Conservation (phyloP, 345 rosid genomes). For the Crucihimalaya himalaica region DNA sequence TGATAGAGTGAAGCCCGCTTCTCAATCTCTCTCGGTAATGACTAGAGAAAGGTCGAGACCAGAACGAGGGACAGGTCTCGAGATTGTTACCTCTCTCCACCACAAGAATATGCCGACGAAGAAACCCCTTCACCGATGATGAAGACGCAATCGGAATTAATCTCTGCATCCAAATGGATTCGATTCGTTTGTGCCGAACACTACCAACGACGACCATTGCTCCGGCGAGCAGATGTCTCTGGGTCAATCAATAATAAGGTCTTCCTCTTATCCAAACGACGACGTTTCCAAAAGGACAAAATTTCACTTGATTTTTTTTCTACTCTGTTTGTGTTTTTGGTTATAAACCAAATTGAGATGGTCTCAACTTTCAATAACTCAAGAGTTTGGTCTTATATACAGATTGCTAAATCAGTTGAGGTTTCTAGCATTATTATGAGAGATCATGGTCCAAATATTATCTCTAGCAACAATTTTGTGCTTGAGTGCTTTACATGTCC, state of each 20-base stretch:
- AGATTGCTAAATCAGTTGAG: neutral
- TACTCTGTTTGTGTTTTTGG: too few relatives aligned
- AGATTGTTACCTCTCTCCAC: conserved; percentile 18
- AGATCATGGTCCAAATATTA: too few relatives aligned
- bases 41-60: conserved; percentile 6
- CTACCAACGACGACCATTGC: too few relatives aligned
- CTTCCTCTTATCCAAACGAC: too few relatives aligned
- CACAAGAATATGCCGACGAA: conserved; percentile 7
- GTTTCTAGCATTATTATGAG: too few relatives aligned
- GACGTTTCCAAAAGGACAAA: too few relatives aligned
- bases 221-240: too few relatives aligned
- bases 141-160: neutral
- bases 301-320: neutral
- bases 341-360: too few relatives aligned
- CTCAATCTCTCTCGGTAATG: conserved; percentile 21
- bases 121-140: conserved; percentile 18
- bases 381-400: neutral
- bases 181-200: too few relatives aligned
- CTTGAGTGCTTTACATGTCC: too few relatives aligned
- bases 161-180: conserved; percentile 23
- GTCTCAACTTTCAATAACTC: too few relatives aligned
- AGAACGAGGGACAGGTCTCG: neutral
- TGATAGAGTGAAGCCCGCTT: conserved; percentile 12
- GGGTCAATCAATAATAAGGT: too few relatives aligned
- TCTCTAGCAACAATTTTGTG: neutral